Percentiles rank a stretch among this genome's conserved stretches.
phyloP scores from a whole-genome alignment of 2,329 filamentous ascomycete genomes.

The Ascochyta fabae region DNA sequence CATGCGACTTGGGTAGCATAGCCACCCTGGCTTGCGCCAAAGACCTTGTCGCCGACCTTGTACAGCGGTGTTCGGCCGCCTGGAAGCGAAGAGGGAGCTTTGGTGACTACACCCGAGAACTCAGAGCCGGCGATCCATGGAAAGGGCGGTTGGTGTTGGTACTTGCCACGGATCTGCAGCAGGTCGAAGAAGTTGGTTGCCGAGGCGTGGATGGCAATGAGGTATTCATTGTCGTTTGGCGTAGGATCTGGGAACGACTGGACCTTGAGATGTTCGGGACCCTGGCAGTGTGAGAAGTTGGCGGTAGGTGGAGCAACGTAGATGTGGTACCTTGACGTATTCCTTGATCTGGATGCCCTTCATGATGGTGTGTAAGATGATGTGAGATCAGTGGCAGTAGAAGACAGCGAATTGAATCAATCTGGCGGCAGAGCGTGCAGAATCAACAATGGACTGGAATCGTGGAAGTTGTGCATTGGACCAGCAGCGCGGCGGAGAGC shows the following conservation, averaged over 20 bases:
- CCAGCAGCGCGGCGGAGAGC: slow-evolving; percentile 7
- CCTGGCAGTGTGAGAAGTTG: slow-evolving; percentile 55
- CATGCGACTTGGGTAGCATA: slow-evolving; percentile 80
- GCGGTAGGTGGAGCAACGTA: background rate
- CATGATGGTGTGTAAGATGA: slow-evolving; percentile 56
- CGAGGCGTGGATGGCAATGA: slow-evolving; percentile 83
- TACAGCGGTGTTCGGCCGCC: slow-evolving; percentile 63
- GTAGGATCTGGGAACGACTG: slow-evolving; percentile 75
- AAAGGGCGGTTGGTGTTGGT: slow-evolving; percentile 87
- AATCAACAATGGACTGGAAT: background rate
- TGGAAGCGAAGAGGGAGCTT: slow-evolving; percentile 62
- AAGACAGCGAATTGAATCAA: background rate
- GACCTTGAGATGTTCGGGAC: slow-evolving; percentile 79
- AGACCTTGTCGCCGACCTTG: slow-evolving; percentile 80
- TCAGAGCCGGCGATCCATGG: slow-evolving; percentile 89
- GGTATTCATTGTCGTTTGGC: slow-evolving; percentile 76
- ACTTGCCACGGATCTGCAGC: slow-evolving; percentile 93
- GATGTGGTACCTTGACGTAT: slow-evolving; percentile 70
- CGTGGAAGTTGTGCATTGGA: background rate
- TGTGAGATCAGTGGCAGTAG: background rate
- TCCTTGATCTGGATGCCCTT: slow-evolving; percentile 74
- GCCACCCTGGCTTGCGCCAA: slow-evolving; percentile 84
- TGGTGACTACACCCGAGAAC: slow-evolving; percentile 79
- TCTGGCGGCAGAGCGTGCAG: background rate
- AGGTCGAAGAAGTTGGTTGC: slow-evolving; percentile 98